Conservation (phyloP, 306 rosid species). For the Astragalus membranaceus region DNA sequence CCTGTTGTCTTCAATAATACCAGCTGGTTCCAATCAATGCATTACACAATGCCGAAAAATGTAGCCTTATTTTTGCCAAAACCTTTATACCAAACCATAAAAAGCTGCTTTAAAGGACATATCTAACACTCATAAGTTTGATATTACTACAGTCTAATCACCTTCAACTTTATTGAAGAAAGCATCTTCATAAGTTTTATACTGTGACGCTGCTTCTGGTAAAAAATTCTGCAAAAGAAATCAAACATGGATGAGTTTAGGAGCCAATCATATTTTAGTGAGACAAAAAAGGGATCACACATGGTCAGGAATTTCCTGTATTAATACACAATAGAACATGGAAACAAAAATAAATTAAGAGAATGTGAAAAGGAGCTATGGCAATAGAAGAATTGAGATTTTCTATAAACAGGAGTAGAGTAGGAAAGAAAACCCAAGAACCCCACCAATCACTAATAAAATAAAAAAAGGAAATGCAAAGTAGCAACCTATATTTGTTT, state of each 20-base stretch:
- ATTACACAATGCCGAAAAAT: not conserved
- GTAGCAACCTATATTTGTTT: not conserved
- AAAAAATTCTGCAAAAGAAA: slow-evolving; percentile 46
- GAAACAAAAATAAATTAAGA: not conserved
- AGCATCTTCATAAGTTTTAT: slow-evolving; percentile 51
- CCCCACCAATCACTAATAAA: not conserved
- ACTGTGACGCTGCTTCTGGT: slow-evolving; percentile 38
- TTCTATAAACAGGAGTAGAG: not conserved
- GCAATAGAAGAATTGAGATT: not conserved
- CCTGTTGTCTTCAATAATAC: too few species aligned
- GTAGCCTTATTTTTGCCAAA: slow-evolving; percentile 5
- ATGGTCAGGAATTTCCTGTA: not conserved
- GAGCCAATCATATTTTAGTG: not conserved
- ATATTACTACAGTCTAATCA: slow-evolving; percentile 11
- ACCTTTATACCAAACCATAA: not conserved
- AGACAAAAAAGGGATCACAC: not conserved
- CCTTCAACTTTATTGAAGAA: slow-evolving; percentile 63
- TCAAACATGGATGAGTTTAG: slow-evolving; percentile 15
- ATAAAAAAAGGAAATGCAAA: not conserved
- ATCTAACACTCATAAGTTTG: not conserved
- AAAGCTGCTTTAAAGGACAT: not conserved
- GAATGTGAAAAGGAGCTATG: not conserved
- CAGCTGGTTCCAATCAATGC: too few species aligned
- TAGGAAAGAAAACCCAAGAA: not conserved
- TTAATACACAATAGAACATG: not conserved